Conservation (phyloP, 495 filamentous ascomycete genomes). For the Daldinia loculata region DNA sequence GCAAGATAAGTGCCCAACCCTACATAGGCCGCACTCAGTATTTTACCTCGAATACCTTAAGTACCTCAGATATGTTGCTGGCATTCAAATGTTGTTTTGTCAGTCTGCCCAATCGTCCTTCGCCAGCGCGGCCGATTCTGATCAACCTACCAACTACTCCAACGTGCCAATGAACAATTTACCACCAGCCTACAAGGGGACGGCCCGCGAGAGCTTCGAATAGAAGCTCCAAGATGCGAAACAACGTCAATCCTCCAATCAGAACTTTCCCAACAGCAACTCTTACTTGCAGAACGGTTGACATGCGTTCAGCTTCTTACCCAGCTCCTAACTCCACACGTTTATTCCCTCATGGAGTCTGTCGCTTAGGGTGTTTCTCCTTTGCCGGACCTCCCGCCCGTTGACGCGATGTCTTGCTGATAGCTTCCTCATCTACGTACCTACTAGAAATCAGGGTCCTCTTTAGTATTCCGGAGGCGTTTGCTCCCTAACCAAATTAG, state of each 20-base stretch:
- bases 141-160: constrained; percentile 18
- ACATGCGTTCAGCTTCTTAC: constrained; percentile 38
- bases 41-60: background rate
- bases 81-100: background rate
- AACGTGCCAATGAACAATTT: constrained; percentile 26
- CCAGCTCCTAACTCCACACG: constrained; percentile 20
- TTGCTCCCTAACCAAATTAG: constrained; percentile 33
- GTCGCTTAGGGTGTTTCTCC: constrained; percentile 19
- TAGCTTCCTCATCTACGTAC: constrained; percentile 19
- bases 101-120: constrained; percentile 23
- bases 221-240: constrained; percentile 33
- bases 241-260: constrained; percentile 30
- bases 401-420: constrained; percentile 13
- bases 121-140: constrained; percentile 27
- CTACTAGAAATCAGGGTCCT: background rate
- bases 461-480: constrained; percentile 22
- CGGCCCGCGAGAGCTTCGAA: constrained; percentile 38
- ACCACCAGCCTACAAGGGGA: constrained; percentile 23
- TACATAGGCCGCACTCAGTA: background rate
- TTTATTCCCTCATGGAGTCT: constrained; percentile 17
- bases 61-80: constrained; percentile 3
- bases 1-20: background rate
- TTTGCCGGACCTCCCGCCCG: constrained; percentile 31
- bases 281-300: constrained; percentile 36
- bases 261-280: constrained; percentile 33